Base-by-base conservation (phyloP, 2,329 filamentous ascomycete genomes). In the Chrysoporthe deuterocubensis region DNA sequence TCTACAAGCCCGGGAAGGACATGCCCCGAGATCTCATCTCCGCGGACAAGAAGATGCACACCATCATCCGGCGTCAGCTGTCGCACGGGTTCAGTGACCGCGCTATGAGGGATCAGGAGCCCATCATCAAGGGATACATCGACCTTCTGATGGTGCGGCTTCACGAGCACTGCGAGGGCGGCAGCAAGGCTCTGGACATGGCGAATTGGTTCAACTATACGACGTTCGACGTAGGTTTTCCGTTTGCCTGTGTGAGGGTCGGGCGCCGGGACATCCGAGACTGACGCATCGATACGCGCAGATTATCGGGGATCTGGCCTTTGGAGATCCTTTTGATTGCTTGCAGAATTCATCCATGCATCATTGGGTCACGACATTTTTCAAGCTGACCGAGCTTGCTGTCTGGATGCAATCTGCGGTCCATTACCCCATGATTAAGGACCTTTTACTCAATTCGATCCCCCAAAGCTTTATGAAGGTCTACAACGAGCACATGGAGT, bases 201-300 rank as follows among this genome's bases (percentile, higher is more conserved):
- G 69, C 66, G 16, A 37, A 54, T 5, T 75, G 73, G 74, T 72
- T 67, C 56, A 74, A 74, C 59, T 73, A 69, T 50, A 80, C 71
- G 73, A 80, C 48, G 74, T 79, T 58, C 40, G 57, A 59, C 40
- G 57, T 59, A 16, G 2, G 40, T 59, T 42, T 16, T 43, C n/a
- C 37, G n/a, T 21, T 40, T 40, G 37, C 21, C 3, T 26, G 50
- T 54, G 5, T 54, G n/a, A 54, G 16, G 50, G 9, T 3, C 21
- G 14, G 13, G 13, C 44, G 14, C 44, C 8, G 4, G 44, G 18
- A 18, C n/a, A 7, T 26, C 7, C 50, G 5, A 7, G 9, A 4
- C 21, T 54, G 18, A 32, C 40, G 6, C 7, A 16, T 44, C 18
- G n/a, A 26, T 42, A n/a, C 26, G 9, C 34, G 3, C n/a, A 66